Evolutionary conservation across 805 yeast genomes (phyloP), one percentile per base, ranked within the genome.

Genomic region (Lachancea lanzarotensis): DNA sequence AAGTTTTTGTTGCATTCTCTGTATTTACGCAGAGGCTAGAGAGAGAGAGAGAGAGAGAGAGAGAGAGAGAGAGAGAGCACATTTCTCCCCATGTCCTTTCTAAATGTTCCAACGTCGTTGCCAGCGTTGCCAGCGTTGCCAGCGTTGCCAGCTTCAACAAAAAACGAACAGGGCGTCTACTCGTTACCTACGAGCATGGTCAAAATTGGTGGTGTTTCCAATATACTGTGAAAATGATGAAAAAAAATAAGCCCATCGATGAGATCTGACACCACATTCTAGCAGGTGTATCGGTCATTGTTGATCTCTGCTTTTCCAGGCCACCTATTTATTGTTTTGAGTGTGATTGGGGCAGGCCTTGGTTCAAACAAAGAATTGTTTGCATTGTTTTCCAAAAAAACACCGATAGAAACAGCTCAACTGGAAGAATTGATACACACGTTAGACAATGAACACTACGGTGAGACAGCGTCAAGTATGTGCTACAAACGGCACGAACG

Each of bases 1-100:
- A 72, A 77, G 46, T 64, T 60, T 26, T 43, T 65, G 30, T 42
- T 65, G 32, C 67, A 63, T 42, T 54, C 63, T 3, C 45, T 65
- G 29, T 65, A 65, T 45, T 42, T 62, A 32, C 48, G 59, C 31
- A 22, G 39, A 22, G 31, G 31, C 4, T 36, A 26, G 19, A 29
- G 13, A 12, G 13, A 13, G 4, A 13, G 5, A 3, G 13, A 29
- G 7, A 29, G 5, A 29, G 25, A 29, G 11, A 29, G 5, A 11
- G 15, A 29, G 15, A 29, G 13, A 12, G 13, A 29, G 31, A 13
- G 13, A 29, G 11, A 11, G 31, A 7, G 31, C 13, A 29, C 15
- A 12, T 13, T 29, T n/a, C n/a, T n/a, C n/a, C n/a, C n/a, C 25
- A 22, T 22, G 25, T 22, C 25, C 8, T 22, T n/a, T n/a, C n/a